These are phyloP conservation scores for Chalciporus pseudorubinellus DNA, from an alignment of 768 basidiomycete species.

Conservation along the genomic window DNA sequence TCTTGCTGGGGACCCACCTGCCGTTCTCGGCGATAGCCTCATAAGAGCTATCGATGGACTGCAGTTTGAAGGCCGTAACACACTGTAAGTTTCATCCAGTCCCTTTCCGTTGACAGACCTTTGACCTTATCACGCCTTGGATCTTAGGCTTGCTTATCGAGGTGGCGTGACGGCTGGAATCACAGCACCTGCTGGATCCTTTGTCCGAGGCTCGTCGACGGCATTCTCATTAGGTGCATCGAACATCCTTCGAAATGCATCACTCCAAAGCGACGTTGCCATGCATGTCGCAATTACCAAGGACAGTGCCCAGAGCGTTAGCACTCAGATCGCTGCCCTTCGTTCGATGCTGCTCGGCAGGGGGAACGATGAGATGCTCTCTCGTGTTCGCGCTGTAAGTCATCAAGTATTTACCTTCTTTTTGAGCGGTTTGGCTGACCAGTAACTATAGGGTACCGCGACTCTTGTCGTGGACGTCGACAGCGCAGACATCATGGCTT, in stretches of 20 bases:
- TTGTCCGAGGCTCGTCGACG: conserved; percentile 61
- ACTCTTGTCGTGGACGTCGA: conserved; percentile 67
- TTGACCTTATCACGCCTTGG: background rate
- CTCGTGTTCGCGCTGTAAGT: conserved; percentile 16
- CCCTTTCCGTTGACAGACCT: background rate
- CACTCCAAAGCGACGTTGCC: conserved; percentile 51
- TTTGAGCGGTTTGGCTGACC: background rate
- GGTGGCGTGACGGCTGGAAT: conserved; percentile 66
- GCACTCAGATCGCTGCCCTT: conserved; percentile 63
- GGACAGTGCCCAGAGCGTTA: conserved; percentile 47
- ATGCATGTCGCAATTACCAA: conserved; percentile 59
- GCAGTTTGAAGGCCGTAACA: conserved; percentile 15
- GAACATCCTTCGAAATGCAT: conserved; percentile 10
- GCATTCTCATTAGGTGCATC: conserved; percentile 56
- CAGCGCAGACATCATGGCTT: conserved; percentile 72
- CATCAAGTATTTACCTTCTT: too few species aligned
- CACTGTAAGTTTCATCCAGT: conserved; percentile 17
- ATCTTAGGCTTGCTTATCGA: conserved; percentile 57
- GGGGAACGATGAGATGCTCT: conserved; percentile 39
- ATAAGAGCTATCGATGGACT: conserved; percentile 44
- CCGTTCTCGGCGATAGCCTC: conserved; percentile 6
- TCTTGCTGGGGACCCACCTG: conserved; percentile 42
- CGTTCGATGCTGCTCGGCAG: conserved; percentile 58
- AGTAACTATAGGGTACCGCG: conserved; percentile 46
- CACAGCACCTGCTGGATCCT: conserved; percentile 43